These are phyloP conservation scores for Plasmopara halstedii DNA, from an alignment of 352 stramenopile genomes.

Conservation along the genomic window DNA sequence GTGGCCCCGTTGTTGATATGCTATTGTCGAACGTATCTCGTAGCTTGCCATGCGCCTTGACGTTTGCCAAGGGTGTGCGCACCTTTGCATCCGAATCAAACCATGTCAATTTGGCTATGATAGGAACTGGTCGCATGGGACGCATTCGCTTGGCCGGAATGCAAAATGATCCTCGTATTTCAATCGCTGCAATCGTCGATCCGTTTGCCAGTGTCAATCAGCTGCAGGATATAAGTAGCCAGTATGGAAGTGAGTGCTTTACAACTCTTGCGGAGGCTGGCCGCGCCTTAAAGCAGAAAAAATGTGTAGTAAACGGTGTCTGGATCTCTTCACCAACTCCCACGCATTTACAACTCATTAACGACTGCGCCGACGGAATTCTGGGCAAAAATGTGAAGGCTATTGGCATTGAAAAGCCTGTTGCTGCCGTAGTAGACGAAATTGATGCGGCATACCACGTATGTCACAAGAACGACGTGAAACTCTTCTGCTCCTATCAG, in stretches of 20 bases:
- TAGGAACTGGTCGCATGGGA: constrained; percentile 72
- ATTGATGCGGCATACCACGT: constrained; percentile 53
- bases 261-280: constrained; percentile 24
- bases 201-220: constrained; percentile 15
- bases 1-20: too few species aligned
- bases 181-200: constrained; percentile 61
- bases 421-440: constrained; percentile 43
- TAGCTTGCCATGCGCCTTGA: constrained; percentile 7
- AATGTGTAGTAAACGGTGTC: constrained; percentile 36
- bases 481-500: constrained; percentile 89
- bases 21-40: constrained; percentile 9
- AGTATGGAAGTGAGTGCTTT: constrained; percentile 42
- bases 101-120: constrained; percentile 46
- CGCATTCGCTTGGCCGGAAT: constrained; percentile 58
- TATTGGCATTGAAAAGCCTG: constrained; percentile 74
- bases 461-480: constrained; percentile 40
- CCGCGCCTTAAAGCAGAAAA: constrained; percentile 9
- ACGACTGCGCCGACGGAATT: constrained; percentile 15
- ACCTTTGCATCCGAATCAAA: constrained; percentile 8
- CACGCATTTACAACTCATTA: constrained; percentile 52
- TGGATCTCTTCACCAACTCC: constrained; percentile 75
- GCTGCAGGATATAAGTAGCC: constrained; percentile 22
- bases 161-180: constrained; percentile 39
- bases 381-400: constrained; percentile 20
- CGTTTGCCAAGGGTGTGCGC: neutral